These are phyloP conservation scores for Solanum peruvianum DNA, from an alignment of 257 asterid species.

Conservation along the genomic window DNA sequence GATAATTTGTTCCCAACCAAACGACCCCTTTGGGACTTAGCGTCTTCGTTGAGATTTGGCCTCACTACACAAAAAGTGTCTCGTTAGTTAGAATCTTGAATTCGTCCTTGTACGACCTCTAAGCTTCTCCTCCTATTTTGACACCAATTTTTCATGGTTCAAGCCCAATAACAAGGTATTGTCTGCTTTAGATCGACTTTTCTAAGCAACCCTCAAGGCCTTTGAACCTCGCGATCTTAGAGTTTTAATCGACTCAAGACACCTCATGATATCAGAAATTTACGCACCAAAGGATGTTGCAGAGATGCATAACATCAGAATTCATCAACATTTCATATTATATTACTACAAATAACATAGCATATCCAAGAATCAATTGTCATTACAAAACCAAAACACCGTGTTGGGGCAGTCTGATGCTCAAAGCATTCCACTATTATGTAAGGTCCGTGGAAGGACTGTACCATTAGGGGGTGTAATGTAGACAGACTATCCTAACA, in stretches of 20 bases:
- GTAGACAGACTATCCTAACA: neutral
- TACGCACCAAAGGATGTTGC: too few relatives aligned
- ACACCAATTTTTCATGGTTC: neutral
- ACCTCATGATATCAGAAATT: too few relatives aligned
- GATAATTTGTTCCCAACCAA: too few relatives aligned
- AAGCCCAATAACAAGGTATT: neutral
- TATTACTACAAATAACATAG: neutral
- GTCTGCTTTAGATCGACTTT: neutral
- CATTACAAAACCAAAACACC: neutral
- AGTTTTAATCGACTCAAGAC: neutral
- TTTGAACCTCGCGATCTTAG: neutral
- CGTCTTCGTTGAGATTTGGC: neutral
- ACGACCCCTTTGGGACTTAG: too few relatives aligned
- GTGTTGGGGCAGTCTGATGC: fast-evolving
- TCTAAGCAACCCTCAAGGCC: neutral
- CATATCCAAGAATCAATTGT: neutral
- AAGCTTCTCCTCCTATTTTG: neutral
- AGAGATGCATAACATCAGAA: neutral
- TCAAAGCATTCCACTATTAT: neutral
- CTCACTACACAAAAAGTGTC: neutral
- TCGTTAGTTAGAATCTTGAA: neutral
- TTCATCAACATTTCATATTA: neutral
- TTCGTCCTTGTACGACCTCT: neutral
- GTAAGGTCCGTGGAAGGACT: neutral
- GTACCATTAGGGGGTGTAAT: neutral